These are phyloP conservation scores for Simplicillium aogashimaense DNA, from an alignment of 2,329 filamentous ascomycete genomes.

Conservation along the genomic window DNA sequence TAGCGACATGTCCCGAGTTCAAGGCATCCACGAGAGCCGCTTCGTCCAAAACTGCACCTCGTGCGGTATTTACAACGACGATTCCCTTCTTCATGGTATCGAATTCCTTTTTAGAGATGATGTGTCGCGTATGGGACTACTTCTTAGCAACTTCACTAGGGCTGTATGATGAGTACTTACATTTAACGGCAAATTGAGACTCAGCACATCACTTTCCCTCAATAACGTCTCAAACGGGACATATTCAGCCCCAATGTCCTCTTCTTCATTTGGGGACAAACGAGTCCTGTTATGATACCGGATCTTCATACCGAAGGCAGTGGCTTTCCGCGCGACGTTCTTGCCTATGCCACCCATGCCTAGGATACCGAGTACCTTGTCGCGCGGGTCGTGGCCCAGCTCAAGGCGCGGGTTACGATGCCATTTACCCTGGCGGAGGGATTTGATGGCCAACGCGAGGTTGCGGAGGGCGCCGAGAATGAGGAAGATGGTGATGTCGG, in stretches of 20 bases:
- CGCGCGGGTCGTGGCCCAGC: constrained; percentile 66
- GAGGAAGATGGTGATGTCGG: constrained; percentile 71
- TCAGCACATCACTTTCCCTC: constrained; percentile 62
- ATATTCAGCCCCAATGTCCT: constrained; percentile 49
- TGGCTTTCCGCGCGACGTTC: constrained; percentile 64
- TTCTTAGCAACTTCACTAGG: too few relatives aligned
- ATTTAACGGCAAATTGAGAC: constrained; percentile 72
- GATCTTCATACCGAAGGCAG: constrained; percentile 65
- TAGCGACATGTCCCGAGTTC: constrained; percentile 57
- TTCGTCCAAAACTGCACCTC: constrained; percentile 76
- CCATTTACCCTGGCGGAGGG: constrained; percentile 59
- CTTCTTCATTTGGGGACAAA: constrained; percentile 39
- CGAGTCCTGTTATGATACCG: constrained; percentile 64
- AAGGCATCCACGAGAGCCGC: constrained; percentile 67
- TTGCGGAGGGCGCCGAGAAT: constrained; percentile 71
- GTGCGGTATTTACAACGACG: constrained; percentile 73
- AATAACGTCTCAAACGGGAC: constrained; percentile 67
- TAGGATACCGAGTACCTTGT: constrained; percentile 69
- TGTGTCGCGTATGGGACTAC: constrained; percentile 58
- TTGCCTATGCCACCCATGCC: constrained; percentile 82
- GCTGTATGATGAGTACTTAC: constrained; percentile 42
- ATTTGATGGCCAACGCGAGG: constrained; percentile 56
- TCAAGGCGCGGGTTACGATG: constrained; percentile 46
- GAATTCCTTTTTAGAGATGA: constrained; percentile 63
- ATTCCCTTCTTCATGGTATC: constrained; percentile 68